phyloP scores from a whole-genome alignment of 495 filamentous ascomycete species.

The Lineolata rhizophorae region DNA sequence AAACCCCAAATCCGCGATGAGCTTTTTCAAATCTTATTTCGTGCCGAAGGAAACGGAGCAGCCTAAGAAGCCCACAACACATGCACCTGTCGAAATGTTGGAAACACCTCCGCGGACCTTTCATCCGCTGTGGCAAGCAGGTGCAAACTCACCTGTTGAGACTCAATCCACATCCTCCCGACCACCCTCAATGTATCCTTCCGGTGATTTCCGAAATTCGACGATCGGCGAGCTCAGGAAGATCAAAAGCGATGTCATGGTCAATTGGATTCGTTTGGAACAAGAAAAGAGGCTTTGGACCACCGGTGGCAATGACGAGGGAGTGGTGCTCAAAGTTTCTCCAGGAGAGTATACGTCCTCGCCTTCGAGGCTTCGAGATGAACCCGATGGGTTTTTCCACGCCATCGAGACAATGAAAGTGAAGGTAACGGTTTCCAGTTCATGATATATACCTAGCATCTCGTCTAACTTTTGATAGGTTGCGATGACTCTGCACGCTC shows the following conservation, averaged over 20 bases:
- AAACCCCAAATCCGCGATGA: too few species aligned
- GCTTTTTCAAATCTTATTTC: too few species aligned
- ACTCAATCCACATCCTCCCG: too few species aligned
- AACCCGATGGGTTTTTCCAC: slow-evolving; percentile 25
- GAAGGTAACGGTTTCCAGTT: slow-evolving; percentile 15
- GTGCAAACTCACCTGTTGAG: too few species aligned
- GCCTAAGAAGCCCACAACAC: too few species aligned
- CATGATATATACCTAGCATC: not conserved
- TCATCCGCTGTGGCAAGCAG: too few species aligned
- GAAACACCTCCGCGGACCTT: too few species aligned
- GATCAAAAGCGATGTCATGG: slow-evolving; percentile 35
- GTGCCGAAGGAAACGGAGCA: too few species aligned
- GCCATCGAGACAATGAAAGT: slow-evolving; percentile 34
- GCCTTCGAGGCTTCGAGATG: slow-evolving; percentile 28
- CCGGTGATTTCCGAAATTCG: slow-evolving; percentile 19
- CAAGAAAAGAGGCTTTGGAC: slow-evolving; percentile 36
- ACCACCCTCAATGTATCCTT: too few species aligned
- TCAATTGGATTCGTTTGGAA: slow-evolving; percentile 37
- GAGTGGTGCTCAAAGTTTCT: slow-evolving; percentile 35
- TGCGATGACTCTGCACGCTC: slow-evolving; percentile 36
- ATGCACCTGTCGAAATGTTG: too few species aligned
- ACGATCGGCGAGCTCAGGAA: slow-evolving; percentile 21
- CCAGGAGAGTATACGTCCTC: slow-evolving; percentile 30
- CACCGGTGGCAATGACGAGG: slow-evolving; percentile 30
- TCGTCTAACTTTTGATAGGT: slow-evolving; percentile 18